Conservation (phyloP, 148 eudicot species). For the Cornus controversa region DNA sequence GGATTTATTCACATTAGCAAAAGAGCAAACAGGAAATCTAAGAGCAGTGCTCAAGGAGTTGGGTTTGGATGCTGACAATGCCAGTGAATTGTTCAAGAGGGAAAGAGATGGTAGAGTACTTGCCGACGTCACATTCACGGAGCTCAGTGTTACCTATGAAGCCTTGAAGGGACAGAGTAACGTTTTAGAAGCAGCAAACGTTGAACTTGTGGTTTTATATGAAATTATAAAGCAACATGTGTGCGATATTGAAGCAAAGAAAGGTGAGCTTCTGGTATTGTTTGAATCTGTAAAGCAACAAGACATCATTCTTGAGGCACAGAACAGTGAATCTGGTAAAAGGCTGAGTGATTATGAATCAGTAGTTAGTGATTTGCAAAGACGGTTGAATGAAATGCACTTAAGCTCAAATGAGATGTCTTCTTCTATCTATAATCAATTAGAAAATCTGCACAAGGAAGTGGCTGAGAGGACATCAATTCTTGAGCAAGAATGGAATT, state of each 20-base stretch:
- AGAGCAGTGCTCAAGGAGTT: constrained; percentile 46
- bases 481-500: constrained; percentile 49
- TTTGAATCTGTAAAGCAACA: constrained; percentile 44
- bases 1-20: constrained; percentile 39
- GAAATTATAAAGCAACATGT: constrained; percentile 58
- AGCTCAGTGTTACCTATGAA: constrained; percentile 52
- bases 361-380: constrained; percentile 45
- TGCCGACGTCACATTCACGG: constrained; percentile 34
- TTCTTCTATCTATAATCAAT: constrained; percentile 36
- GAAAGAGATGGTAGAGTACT: constrained; percentile 36
- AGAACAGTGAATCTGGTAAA: constrained; percentile 43
- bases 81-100: constrained; percentile 37
- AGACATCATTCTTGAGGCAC: constrained; percentile 28
- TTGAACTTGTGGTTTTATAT: constrained; percentile 67
- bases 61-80: constrained; percentile 43
- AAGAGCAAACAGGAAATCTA: constrained; percentile 40
- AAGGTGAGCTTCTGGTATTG: constrained; percentile 42
- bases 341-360: constrained; percentile 44
- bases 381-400: constrained; percentile 48
- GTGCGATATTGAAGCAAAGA: constrained; percentile 47
- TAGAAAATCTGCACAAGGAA: constrained; percentile 53
- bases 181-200: constrained; percentile 51
- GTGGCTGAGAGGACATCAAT: constrained; percentile 38
- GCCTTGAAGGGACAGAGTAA: constrained; percentile 42
- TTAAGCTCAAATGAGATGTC: constrained; percentile 40